These are phyloP conservation scores for Saccharomyces hybrid DNA, from an alignment of 1,139 yeast species.

Conservation along the genomic window DNA sequence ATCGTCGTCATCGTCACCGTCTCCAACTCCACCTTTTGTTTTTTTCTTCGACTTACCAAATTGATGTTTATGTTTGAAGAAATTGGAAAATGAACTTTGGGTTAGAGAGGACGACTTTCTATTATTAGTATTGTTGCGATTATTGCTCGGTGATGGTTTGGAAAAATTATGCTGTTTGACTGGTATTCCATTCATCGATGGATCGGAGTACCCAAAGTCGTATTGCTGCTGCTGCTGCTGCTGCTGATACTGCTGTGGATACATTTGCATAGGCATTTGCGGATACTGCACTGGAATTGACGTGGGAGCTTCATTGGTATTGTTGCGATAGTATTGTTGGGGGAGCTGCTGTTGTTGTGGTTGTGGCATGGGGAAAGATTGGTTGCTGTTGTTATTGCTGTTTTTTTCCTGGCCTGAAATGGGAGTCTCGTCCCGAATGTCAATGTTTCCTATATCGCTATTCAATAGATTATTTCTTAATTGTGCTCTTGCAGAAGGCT, in stretches of 20 bases:
- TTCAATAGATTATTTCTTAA: conserved; percentile 33
- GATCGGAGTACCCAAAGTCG: conserved; percentile 9
- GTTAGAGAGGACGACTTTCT: conserved; percentile 19
- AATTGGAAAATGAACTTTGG: conserved; percentile 21
- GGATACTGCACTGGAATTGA: conserved; percentile 15
- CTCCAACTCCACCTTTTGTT: conserved; percentile 11
- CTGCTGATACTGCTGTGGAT: conserved; percentile 9
- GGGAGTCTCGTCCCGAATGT: conserved; percentile 36
- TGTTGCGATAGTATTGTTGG: conserved; percentile 10
- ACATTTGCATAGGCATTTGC: conserved; percentile 15
- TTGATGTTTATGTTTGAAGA: conserved; percentile 19
- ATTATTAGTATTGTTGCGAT: background rate
- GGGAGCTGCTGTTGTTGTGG: conserved; percentile 6
- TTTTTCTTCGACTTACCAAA: conserved; percentile 10
- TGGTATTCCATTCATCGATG: background rate
- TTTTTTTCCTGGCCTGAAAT: conserved; percentile 9
- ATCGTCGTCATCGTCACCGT: conserved; percentile 44
- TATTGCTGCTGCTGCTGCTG: conserved; percentile 12
- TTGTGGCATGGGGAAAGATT: background rate
- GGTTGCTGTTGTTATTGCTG: background rate
- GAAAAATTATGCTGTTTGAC: background rate
- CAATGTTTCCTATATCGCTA: conserved; percentile 37
- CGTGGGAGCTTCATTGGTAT: conserved; percentile 9
- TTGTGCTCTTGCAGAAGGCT: conserved; percentile 14
- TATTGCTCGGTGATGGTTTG: conserved; percentile 8